Conservation (phyloP, 1,284 basidiomycete species). For the Sutorius eximius region DNA sequence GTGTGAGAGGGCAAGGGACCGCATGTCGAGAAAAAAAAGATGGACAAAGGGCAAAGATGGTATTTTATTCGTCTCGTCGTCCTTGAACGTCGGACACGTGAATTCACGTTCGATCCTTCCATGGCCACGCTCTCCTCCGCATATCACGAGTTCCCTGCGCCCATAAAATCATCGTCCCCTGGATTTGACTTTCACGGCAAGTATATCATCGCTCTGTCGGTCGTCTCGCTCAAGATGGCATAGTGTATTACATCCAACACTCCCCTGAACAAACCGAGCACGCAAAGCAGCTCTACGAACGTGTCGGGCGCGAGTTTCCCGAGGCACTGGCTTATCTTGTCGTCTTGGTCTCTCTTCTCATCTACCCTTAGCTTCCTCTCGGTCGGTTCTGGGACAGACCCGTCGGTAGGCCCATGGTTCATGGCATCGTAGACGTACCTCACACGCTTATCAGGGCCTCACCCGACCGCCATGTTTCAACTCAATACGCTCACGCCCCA, state of each 20-base stretch:
- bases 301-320: conserved; percentile 68
- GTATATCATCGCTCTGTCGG: conserved; percentile 17
- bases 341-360: background rate
- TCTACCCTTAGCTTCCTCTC: conserved; percentile 51
- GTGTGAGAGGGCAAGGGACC: conserved; percentile 12
- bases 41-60: background rate
- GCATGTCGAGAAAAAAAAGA: conserved; percentile 18
- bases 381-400: conserved; percentile 66
- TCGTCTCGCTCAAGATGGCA: background rate
- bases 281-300: conserved; percentile 61
- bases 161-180: conserved; percentile 48
- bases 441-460: conserved; percentile 31
- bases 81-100: background rate
- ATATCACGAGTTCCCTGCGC: conserved; percentile 55
- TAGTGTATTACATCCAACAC: conserved; percentile 64
- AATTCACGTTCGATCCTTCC: background rate
- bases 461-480: conserved; percentile 45
- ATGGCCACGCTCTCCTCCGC: conserved; percentile 45
- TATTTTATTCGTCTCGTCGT: too few species aligned
- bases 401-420: conserved; percentile 43
- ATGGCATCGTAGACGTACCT: background rate
- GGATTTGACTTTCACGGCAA: conserved; percentile 70
- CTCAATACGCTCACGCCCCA: conserved; percentile 39
- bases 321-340: conserved; percentile 45
- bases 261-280: conserved; percentile 47